Percentiles rank a stretch among this genome's conserved stretches.
phyloP scores from a whole-genome alignment of 1,284 basidiomycete genomes.

The Melanopsichium pennsylvanicum region DNA sequence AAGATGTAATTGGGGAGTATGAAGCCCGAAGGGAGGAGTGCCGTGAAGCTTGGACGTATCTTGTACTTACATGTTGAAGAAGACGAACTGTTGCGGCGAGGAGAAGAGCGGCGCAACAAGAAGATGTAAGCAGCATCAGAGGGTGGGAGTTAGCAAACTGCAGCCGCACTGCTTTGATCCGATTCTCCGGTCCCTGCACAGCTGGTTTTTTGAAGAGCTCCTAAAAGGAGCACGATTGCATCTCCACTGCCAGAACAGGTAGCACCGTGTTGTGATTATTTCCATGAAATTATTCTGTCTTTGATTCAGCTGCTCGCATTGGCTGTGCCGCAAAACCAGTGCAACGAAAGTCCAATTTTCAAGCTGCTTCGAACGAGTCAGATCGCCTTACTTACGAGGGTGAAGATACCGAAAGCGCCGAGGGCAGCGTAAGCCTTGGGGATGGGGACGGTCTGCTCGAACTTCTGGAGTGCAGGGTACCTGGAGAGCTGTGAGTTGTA shows the following conservation, averaged over 20 bases:
- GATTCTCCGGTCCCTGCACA: not conserved
- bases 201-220: too few species aligned
- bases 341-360: not conserved
- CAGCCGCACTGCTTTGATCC: too few species aligned
- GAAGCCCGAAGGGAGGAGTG: too few species aligned
- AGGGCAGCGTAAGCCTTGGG: slow-evolving; percentile 92
- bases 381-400: slow-evolving; percentile 45
- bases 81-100: slow-evolving; percentile 66
- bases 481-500: slow-evolving; percentile 76
- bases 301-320: too few species aligned
- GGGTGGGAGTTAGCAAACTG: not conserved
- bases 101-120: not conserved
- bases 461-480: slow-evolving; percentile 73
- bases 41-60: too few species aligned
- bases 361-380: not conserved
- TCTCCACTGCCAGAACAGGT: too few species aligned
- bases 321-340: too few species aligned
- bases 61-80: slow-evolving; percentile 63
- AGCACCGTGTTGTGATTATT: too few species aligned
- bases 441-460: slow-evolving; percentile 88
- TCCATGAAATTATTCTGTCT: too few species aligned
- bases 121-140: slow-evolving; percentile 15
- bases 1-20: too few species aligned
- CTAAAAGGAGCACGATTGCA: too few species aligned
- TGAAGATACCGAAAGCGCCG: slow-evolving; percentile 73